Conservation (phyloP, 2,329 filamentous ascomycete genomes). For the Fusarium sp. region DNA sequence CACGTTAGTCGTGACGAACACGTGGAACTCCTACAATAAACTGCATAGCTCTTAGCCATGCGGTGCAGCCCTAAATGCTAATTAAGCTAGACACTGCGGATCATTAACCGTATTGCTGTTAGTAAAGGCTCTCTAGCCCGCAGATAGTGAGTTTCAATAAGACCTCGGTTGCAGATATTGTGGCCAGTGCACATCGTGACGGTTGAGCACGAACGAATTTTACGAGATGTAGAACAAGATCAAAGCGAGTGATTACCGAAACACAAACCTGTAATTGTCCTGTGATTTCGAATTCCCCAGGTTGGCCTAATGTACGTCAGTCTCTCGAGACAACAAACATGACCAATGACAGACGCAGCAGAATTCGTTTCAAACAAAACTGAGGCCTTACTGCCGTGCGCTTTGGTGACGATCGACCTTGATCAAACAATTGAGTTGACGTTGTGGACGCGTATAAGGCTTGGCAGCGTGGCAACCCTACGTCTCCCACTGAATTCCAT, state of each 20-base stretch:
- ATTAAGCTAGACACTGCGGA: conserved; percentile 8
- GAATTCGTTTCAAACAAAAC: conserved; percentile 22
- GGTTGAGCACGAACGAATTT: neutral
- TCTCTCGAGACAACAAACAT: neutral
- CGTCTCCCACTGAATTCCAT: neutral
- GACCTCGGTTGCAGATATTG: conserved; percentile 15
- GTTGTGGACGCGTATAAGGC: conserved; percentile 3
- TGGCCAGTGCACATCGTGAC: neutral
- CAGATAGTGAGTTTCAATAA: conserved; percentile 24
- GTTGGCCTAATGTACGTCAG: neutral
- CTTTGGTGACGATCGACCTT: conserved; percentile 18
- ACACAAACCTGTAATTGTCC: neutral
- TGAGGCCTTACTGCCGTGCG: conserved; percentile 19
- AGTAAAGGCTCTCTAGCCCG: conserved; percentile 15
- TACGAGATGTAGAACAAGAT: neutral
- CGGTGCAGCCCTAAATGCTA: conserved; percentile 23
- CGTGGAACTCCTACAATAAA: conserved; percentile 1
- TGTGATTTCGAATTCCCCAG: neutral
- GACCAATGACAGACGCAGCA: neutral
- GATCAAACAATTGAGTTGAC: conserved; percentile 20
- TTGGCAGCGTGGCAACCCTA: conserved; percentile 26
- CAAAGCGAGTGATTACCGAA: conserved; percentile 1
- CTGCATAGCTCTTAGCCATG: neutral
- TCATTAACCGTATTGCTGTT: conserved; percentile 23
- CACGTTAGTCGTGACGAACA: conserved; percentile 11